Evolutionary conservation across 2,329 filamentous ascomycete species (phyloP).

Genomic region (Botrytis hyacinthi): DNA sequence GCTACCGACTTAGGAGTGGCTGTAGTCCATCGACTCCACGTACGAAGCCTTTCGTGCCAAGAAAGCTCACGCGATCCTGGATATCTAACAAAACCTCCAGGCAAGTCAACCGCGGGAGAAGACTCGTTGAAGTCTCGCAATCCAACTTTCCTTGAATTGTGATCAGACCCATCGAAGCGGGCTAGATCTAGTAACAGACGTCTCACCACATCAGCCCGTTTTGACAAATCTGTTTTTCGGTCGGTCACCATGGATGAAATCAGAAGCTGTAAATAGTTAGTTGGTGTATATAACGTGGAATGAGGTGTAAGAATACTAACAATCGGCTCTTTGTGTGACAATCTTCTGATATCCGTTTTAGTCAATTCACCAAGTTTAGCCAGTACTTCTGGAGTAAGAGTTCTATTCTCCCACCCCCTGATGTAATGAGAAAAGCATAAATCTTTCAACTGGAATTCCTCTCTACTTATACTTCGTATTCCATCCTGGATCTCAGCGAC

Average conservation of each 20-base stretch:
- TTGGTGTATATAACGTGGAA: conserved; percentile 9
- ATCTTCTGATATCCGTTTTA: conserved; percentile 30
- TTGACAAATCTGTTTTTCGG: conserved; percentile 21
- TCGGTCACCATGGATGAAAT: conserved; percentile 25
- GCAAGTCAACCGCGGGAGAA: neutral
- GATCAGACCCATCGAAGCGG: conserved; percentile 24
- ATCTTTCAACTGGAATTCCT: conserved; percentile 24
- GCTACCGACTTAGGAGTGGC: conserved; percentile 24
- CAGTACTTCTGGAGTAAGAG: conserved; percentile 26
- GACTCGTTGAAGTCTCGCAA: conserved; percentile 20
- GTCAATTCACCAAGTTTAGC: conserved; percentile 32
- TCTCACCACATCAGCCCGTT: conserved; percentile 28
- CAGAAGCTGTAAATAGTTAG: conserved; percentile 22
- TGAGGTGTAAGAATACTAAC: conserved; percentile 23
- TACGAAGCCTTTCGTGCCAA: conserved; percentile 35
- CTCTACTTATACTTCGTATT: conserved; percentile 27
- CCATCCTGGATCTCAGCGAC: conserved; percentile 29
- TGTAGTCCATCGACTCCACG: conserved; percentile 36
- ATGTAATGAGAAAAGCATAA: conserved; percentile 24
- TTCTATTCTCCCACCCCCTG: conserved; percentile 19
- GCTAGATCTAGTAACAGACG: conserved; percentile 32
- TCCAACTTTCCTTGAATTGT: conserved; percentile 22
- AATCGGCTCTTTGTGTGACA: conserved; percentile 9
- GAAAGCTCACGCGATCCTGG: conserved; percentile 26
- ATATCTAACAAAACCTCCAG: conserved; percentile 29